Percentiles rank a stretch among this genome's conserved stretches.
These are phyloP conservation scores for Nitzschia palea DNA, from an alignment of 108 stramenopile species.

Conservation along the genomic window DNA sequence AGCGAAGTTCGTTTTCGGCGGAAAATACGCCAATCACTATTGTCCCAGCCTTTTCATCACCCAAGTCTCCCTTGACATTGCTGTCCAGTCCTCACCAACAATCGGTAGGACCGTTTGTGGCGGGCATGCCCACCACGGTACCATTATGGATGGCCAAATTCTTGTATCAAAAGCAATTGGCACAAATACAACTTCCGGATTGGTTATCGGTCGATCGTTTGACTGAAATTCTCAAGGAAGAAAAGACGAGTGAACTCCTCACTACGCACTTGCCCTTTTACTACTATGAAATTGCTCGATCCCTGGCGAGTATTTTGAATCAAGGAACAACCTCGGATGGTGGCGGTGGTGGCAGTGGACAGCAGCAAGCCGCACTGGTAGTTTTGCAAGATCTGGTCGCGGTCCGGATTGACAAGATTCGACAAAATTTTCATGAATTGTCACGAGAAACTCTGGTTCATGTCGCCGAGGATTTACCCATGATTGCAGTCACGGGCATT, in stretches of 20 bases:
- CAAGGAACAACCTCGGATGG: constrained; percentile 14
- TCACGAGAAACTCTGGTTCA: constrained; percentile 39
- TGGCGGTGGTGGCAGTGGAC: constrained; percentile 17
- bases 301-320: constrained; percentile 24
- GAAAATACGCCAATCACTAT: constrained; percentile 53
- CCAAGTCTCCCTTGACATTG: constrained; percentile 23
- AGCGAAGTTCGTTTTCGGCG: constrained; percentile 52
- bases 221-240: constrained; percentile 53
- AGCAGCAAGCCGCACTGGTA: constrained; percentile 42
- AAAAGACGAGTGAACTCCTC: constrained; percentile 40
- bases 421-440: constrained; percentile 68
- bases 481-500: constrained; percentile 75
- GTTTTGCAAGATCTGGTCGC: constrained; percentile 68
- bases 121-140: constrained; percentile 70
- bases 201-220: constrained; percentile 54
- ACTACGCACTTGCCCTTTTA: constrained; percentile 62
- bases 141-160: constrained; percentile 77
- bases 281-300: constrained; percentile 69
- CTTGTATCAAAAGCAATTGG: constrained; percentile 59
- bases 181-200: constrained; percentile 51
- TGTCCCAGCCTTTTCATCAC: constrained; percentile 58
- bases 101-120: constrained; percentile 52
- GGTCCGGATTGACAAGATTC: constrained; percentile 77
- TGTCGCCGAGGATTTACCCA: constrained; percentile 19
- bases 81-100: constrained; percentile 3